Conservation (phyloP, 345 rosid genomes). For the Rhizophora mangle region DNA sequence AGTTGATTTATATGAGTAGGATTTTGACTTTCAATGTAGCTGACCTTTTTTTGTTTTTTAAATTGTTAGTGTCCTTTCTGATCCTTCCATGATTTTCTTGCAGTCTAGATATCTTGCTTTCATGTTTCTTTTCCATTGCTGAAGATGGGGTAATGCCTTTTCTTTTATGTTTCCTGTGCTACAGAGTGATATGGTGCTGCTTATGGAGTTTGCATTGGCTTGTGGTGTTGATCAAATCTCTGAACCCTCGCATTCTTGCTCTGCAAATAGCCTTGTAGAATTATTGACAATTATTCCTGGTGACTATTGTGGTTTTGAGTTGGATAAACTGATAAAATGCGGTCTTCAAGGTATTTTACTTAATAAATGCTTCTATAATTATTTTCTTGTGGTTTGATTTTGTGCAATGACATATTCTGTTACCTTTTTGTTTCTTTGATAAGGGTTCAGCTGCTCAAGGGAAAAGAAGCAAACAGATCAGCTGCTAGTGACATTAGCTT, state of each 20-base stretch:
- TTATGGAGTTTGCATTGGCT: slow-evolving; percentile 72
- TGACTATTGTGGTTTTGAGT: slow-evolving; percentile 32
- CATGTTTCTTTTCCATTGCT: no score
- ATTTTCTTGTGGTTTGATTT: slow-evolving; percentile 14
- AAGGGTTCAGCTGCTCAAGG: slow-evolving; percentile 60
- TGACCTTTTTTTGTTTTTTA: no score
- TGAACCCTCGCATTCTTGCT: slow-evolving; percentile 39
- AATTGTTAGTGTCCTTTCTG: no score
- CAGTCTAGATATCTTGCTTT: no score
- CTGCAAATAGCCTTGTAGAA: slow-evolving; percentile 50
- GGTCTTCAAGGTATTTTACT: slow-evolving; percentile 60
- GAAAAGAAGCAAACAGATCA: slow-evolving; percentile 74
- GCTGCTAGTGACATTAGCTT: slow-evolving; percentile 58
- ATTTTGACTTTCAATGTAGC: no score
- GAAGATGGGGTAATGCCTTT: not conserved
- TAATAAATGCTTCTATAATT: slow-evolving; percentile 6
- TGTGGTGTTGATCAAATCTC: slow-evolving; percentile 54
- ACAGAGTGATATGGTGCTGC: slow-evolving; percentile 54
- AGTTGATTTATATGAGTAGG: no score
- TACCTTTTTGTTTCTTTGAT: slow-evolving; percentile 13
- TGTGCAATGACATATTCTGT: slow-evolving; percentile 13
- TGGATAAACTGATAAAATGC: slow-evolving; percentile 53
- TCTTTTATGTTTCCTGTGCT: not conserved
- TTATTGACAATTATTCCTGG: slow-evolving; percentile 48
- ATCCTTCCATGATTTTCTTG: no score